Conservation (phyloP, 2,329 filamentous ascomycete genomes). For the Sclerotinia minor region DNA sequence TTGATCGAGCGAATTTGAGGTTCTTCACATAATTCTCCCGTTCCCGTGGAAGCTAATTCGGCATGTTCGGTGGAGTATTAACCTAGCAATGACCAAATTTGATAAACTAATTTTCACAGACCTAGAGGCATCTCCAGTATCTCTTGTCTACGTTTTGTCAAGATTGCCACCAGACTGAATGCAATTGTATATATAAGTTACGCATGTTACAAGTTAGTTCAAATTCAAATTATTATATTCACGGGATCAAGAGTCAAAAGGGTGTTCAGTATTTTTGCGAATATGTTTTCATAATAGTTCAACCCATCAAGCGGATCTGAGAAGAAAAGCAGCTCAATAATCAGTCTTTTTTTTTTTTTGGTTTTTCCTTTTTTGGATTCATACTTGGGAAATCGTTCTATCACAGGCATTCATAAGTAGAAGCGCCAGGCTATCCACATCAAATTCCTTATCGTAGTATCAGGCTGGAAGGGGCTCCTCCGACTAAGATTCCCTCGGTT, state of each 20-base stretch:
- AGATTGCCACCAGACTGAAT: slow-evolving; percentile 3
- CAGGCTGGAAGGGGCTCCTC: no score
- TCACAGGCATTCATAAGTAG: neutral
- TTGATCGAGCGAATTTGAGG: slow-evolving; percentile 20
- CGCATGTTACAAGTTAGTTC: neutral
- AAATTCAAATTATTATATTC: neutral
- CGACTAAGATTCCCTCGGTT: no score
- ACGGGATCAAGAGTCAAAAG: neutral
- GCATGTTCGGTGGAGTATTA: neutral
- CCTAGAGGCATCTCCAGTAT: no score
- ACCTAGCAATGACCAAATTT: no score
- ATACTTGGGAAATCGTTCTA: neutral
- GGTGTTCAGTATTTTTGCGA: neutral
- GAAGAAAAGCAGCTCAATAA: neutral
- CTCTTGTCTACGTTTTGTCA: no score
- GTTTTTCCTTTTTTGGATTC: neutral
- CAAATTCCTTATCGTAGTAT: neutral
- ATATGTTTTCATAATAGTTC: neutral
- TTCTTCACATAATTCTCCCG: neutral
- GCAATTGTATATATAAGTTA: neutral
- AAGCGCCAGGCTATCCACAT: neutral
- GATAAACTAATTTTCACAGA: neutral
- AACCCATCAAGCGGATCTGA: neutral
- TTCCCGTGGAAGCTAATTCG: neutral
- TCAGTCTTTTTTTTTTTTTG: neutral